Evolutionary conservation across 805 yeast genomes (phyloP), one percentile per base, ranked within the genome.

Genomic region (Ogataea minuta): DNA sequence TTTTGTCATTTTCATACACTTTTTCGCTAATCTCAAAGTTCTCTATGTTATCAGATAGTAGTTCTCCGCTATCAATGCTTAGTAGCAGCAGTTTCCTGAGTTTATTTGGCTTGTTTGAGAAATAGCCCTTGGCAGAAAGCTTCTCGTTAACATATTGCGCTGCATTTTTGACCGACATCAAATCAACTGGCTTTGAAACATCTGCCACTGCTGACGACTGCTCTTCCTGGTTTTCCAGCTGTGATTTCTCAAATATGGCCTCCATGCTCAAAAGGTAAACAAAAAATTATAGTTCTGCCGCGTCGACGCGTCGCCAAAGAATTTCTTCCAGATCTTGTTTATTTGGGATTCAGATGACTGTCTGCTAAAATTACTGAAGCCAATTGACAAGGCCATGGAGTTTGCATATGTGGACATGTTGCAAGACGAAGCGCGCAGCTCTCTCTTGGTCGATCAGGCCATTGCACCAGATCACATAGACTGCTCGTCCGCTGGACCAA

Each of bases 1-100:
- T 53, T 26, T 56, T 57, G 39, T 65, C 70, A 36, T 64, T 64
- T 34, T 59, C 57, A 40, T 52, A 50, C 23, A 45, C 40, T 14
- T 43, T 43, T n/a, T 44, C 52, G 13, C 27, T 48, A n/a, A 49
- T 35, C 17, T 47, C 48, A 14, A 45, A 39, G 12, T 38, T 33
- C 13, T 39, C 43, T 4, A 23, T 31, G 13, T 36, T 23, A 6
- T 45, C 53, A 3, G 28, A 20, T 8, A 49, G 26, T 13, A 47
- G 31, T 10, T 41, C 29, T 1, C 39, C 38, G 14, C 41, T 29
- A 36, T 59, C 57, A 3, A 49, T 30, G 24, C 52, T 45, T 14
- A 49, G 23, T 17, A 59, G 52, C 17, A 57, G 29, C 5, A 58
- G 19, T 17, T 43, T 36, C n/a, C 46, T 37, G 11, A 46, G 36